Evolutionary conservation across 2,329 filamentous ascomycete genomes (phyloP).

Genomic region (Xylariaceae sp.): DNA sequence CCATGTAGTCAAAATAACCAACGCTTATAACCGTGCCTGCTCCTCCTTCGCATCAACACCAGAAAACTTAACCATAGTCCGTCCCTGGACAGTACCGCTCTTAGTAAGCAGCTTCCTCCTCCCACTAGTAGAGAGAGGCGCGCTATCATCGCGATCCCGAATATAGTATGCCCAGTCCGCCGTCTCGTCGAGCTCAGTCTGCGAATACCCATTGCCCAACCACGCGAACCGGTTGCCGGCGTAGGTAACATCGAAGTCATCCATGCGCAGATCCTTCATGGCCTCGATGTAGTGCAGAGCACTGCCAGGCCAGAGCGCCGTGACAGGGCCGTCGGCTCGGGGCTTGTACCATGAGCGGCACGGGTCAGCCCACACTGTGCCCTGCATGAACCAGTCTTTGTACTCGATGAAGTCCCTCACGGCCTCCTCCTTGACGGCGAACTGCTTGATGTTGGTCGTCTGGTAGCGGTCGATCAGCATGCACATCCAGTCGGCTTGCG

Average conservation of each 20-base stretch:
- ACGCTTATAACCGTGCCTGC: background rate
- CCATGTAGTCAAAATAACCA: too few species aligned
- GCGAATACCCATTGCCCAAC: slow-evolving; percentile 16
- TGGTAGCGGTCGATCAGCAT: slow-evolving; percentile 16
- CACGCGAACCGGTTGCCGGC: slow-evolving; percentile 16
- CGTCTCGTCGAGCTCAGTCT: slow-evolving; percentile 12
- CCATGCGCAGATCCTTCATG: slow-evolving; percentile 18
- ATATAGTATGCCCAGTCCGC: slow-evolving; percentile 17
- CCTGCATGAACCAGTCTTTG: slow-evolving; percentile 25
- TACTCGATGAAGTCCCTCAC: slow-evolving; percentile 29
- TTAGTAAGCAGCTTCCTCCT: slow-evolving; percentile 12
- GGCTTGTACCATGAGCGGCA: slow-evolving; percentile 20
- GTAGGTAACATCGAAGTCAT: slow-evolving; percentile 21
- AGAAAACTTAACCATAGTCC: background rate
- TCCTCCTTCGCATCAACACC: background rate
- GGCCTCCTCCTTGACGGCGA: slow-evolving; percentile 17
- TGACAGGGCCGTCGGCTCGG: slow-evolving; percentile 9
- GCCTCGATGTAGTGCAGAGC: slow-evolving; percentile 19
- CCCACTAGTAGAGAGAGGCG: slow-evolving; percentile 8
- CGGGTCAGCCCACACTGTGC: slow-evolving; percentile 21
- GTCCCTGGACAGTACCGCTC: slow-evolving; percentile 7
- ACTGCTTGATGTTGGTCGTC: slow-evolving; percentile 13
- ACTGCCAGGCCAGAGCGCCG: slow-evolving; percentile 17
- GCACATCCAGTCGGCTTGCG: slow-evolving; percentile 15
- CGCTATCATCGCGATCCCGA: slow-evolving; percentile 8